Percentiles rank a stretch among this genome's conserved stretches.
These are phyloP conservation scores for Fragaria nilgerrensis DNA, from an alignment of 306 rosid genomes.

Conservation along the genomic window DNA sequence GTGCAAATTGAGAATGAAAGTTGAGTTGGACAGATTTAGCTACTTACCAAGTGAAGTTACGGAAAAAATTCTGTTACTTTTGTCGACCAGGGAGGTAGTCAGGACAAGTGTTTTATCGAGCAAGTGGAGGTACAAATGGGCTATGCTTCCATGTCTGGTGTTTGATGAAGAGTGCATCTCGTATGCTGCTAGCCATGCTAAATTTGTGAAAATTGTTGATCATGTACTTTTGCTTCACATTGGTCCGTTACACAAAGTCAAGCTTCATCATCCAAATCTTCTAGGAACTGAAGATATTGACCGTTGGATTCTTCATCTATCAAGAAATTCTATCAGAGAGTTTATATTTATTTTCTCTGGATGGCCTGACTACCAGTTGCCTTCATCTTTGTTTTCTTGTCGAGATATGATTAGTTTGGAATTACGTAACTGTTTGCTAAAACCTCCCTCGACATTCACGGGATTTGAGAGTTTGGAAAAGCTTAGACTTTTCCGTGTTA, in stretches of 20 bases:
- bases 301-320: conserved; percentile 48
- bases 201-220: conserved; percentile 35
- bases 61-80: conserved; percentile 42
- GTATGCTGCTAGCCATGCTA: conserved; percentile 22
- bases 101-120: conserved; percentile 53
- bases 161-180: conserved; percentile 34
- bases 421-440: not conserved
- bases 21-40: conserved; percentile 22
- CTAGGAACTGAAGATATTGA: conserved; percentile 43
- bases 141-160: conserved; percentile 44
- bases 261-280: conserved; percentile 45
- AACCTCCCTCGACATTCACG: not conserved
- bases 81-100: conserved; percentile 51
- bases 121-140: conserved; percentile 64
- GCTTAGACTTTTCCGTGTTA: not conserved
- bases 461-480: conserved; percentile 1
- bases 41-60: not conserved
- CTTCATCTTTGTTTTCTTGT: not conserved
- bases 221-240: conserved; percentile 20
- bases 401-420: not conserved
- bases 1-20: conserved; percentile 33
- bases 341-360: not conserved
- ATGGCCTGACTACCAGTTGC: not conserved
- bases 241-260: conserved; percentile 43
- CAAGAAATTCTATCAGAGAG: conserved; percentile 43